These are phyloP conservation scores for Cystoisospora suis DNA, from an alignment of 169 alveolate genomes.

Conservation along the genomic window DNA sequence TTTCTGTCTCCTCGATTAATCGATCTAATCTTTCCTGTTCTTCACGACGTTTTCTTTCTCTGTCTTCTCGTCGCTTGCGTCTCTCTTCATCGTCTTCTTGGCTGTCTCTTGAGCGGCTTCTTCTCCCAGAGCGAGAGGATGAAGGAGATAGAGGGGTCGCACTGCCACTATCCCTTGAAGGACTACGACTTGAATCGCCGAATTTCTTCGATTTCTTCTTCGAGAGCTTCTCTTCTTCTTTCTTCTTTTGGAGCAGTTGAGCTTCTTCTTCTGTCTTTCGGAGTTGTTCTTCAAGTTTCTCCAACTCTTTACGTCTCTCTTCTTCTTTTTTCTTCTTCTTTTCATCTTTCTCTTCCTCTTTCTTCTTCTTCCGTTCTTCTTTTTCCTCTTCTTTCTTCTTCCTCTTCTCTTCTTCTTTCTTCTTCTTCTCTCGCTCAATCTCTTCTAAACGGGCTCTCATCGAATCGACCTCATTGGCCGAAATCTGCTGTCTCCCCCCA, in stretches of 20 bases:
- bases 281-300: background rate
- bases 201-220: background rate
- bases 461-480: background rate
- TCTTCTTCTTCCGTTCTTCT: background rate
- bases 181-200: no score
- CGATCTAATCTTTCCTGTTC: background rate
- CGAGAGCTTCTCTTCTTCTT: background rate
- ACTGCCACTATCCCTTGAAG: background rate
- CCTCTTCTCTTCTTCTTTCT: background rate
- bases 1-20: background rate
- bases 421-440: background rate
- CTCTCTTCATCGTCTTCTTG: background rate
- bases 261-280: background rate
- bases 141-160: background rate
- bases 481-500: background rate
- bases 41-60: slow-evolving; percentile 14
- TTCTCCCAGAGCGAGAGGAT: background rate
- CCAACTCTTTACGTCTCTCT: background rate
- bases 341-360: background rate
- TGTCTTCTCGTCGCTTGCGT: slow-evolving; percentile 13
- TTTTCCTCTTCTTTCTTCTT: slow-evolving; percentile 4
- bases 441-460: background rate
- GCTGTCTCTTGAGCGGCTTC: background rate
- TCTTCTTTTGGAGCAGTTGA: background rate
- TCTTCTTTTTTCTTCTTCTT: slow-evolving; percentile 7